These are phyloP conservation scores for Russula brevipes DNA, from an alignment of 768 basidiomycete genomes.

Conservation along the genomic window DNA sequence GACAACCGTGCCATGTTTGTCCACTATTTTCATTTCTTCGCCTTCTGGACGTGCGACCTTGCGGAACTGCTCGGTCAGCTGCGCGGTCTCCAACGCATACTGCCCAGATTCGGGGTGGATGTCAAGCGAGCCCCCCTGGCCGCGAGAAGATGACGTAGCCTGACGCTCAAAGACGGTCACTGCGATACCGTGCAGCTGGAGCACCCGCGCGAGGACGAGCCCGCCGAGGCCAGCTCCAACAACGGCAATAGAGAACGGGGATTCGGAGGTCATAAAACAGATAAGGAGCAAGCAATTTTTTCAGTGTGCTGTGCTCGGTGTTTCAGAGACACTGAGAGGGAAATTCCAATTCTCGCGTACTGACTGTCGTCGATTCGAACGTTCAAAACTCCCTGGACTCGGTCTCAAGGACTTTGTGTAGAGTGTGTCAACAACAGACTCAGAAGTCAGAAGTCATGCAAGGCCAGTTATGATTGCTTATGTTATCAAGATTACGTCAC, in stretches of 20 bases:
- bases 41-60: constrained; percentile 11
- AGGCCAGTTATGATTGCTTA: too few relatives aligned
- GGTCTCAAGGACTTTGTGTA: too few relatives aligned
- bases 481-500: too few relatives aligned
- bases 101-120: constrained; percentile 30
- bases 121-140: constrained; percentile 48
- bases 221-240: constrained; percentile 33
- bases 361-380: not conserved
- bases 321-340: not conserved
- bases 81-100: constrained; percentile 4
- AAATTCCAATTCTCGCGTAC: not conserved
- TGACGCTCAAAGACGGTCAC: constrained; percentile 61
- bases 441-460: too few relatives aligned
- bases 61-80: constrained; percentile 9
- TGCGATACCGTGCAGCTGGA: constrained; percentile 61
- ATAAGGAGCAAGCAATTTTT: not conserved
- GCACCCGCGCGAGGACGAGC: constrained; percentile 54
- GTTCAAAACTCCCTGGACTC: too few relatives aligned
- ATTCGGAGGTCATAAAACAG: not conserved
- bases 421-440: too few relatives aligned
- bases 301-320: not conserved
- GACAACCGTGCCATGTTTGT: constrained; percentile 1
- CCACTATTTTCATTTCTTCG: constrained; percentile 1
- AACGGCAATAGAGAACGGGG: constrained; percentile 14
- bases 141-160: constrained; percentile 34